phyloP scores from a whole-genome alignment of 2,329 filamentous ascomycete species.

The Geosmithia flava region DNA sequence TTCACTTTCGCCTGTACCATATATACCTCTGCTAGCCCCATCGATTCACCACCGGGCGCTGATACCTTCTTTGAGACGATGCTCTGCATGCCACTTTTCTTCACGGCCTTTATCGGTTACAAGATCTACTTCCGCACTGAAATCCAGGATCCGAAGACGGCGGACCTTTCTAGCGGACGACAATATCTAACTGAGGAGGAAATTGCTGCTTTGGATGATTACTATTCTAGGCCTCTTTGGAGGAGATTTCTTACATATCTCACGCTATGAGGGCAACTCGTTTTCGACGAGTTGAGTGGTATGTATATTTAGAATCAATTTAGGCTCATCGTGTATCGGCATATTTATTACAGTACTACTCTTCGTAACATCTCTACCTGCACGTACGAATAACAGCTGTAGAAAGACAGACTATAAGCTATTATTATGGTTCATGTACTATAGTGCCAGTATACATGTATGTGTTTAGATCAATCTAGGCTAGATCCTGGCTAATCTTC shows the following conservation, averaged over 20 bases:
- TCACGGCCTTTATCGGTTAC: not conserved
- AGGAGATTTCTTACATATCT: not conserved
- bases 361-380: too few relatives aligned
- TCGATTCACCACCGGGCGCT: not conserved
- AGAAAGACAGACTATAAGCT: too few relatives aligned
- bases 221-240: not conserved
- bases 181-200: not conserved
- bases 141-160: not conserved
- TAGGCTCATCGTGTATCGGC: too few relatives aligned
- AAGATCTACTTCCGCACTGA: not conserved
- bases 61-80: not conserved
- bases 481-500: too few relatives aligned
- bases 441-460: too few relatives aligned
- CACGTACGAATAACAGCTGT: too few relatives aligned
- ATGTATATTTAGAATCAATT: too few relatives aligned
- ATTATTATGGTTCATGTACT: too few relatives aligned
- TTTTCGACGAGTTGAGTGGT: too few relatives aligned
- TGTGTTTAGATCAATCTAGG: too few relatives aligned
- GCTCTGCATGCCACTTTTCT: not conserved
- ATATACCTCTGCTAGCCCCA: not conserved
- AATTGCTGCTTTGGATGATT: not conserved
- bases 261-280: not conserved
- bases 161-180: not conserved
- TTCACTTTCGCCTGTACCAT: not conserved
- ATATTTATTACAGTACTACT: too few relatives aligned